Percentiles rank a stretch among this genome's conserved stretches.
Conservation (phyloP, 441 rosid genomes). For the Arabidopsis lyrata region DNA sequence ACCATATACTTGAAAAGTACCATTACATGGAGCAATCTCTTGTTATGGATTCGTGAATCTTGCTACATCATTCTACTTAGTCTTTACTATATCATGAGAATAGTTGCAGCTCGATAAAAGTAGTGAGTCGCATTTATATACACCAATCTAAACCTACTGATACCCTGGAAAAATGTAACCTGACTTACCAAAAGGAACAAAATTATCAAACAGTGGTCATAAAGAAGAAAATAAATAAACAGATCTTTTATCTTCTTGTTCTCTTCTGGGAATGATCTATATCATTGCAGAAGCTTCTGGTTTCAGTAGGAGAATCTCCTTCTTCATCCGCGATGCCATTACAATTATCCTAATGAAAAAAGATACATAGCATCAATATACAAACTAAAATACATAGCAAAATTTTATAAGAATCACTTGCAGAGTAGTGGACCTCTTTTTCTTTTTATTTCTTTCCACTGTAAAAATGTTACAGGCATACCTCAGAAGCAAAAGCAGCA, state of each 20-base stretch:
- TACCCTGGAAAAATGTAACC: slow-evolving; percentile 34
- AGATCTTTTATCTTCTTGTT: slow-evolving; percentile 54
- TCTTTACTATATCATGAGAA: slow-evolving; percentile 21
- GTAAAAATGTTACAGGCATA: slow-evolving; percentile 32
- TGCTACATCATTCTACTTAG: slow-evolving; percentile 5
- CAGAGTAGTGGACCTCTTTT: neutral
- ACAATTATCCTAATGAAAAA: slow-evolving; percentile 48
- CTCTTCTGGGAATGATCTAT: slow-evolving; percentile 57
- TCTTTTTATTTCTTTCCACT: neutral
- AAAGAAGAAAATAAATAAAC: slow-evolving; percentile 24
- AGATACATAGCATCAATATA: slow-evolving; percentile 15
- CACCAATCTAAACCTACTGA: slow-evolving; percentile 45
- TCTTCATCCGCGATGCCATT: slow-evolving; percentile 44
- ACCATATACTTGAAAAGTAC: slow-evolving; percentile 10
- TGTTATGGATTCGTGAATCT: slow-evolving; percentile 17
- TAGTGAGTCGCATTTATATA: slow-evolving; percentile 41
- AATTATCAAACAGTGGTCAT: slow-evolving; percentile 25
- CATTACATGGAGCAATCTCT: slow-evolving; percentile 6
- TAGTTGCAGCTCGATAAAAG: slow-evolving; percentile 34
- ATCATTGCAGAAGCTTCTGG: slow-evolving; percentile 46
- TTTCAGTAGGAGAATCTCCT: slow-evolving; percentile 47
- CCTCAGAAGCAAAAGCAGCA: slow-evolving; percentile 59
- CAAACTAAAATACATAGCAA: neutral
- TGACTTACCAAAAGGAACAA: slow-evolving; percentile 24
- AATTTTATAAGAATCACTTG: slow-evolving; percentile 10